phyloP scores from a whole-genome alignment of 129 eudicot species.

The Chrysanthemum makinoi region DNA sequence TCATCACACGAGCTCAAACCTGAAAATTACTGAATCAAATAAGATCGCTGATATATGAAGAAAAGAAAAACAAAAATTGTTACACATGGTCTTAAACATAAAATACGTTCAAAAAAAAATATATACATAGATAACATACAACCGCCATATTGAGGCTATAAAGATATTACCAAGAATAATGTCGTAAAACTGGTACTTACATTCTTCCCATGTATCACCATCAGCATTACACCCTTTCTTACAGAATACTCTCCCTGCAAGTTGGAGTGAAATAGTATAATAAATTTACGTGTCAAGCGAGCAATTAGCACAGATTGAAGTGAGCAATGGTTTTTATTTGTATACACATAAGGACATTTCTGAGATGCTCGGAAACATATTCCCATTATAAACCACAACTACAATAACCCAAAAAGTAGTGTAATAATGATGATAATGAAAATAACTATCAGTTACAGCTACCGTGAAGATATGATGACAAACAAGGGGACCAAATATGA shows the following conservation, averaged over 20 bases:
- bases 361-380: conserved; percentile 5
- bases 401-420: neutral
- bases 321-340: conserved; percentile 7
- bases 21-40: conserved; percentile 18
- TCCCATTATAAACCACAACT: neutral
- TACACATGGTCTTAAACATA: too few relatives aligned
- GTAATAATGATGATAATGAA: neutral
- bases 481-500: neutral
- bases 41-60: neutral
- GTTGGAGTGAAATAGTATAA: neutral
- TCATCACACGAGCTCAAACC: conserved; percentile 71
- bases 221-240: conserved; percentile 93
- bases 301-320: neutral
- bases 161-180: neutral
- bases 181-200: conserved; percentile 47
- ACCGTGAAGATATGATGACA: neutral
- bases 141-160: neutral
- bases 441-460: neutral
- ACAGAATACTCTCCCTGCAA: conserved; percentile 96
- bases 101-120: neutral
- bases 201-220: conserved; percentile 98
- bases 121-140: neutral
- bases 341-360: conserved; percentile 1
- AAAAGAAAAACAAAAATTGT: neutral
- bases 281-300: neutral